Evolutionary conservation across 148 eudicot genomes (phyloP).

Genomic region (Linanthus parryae): DNA sequence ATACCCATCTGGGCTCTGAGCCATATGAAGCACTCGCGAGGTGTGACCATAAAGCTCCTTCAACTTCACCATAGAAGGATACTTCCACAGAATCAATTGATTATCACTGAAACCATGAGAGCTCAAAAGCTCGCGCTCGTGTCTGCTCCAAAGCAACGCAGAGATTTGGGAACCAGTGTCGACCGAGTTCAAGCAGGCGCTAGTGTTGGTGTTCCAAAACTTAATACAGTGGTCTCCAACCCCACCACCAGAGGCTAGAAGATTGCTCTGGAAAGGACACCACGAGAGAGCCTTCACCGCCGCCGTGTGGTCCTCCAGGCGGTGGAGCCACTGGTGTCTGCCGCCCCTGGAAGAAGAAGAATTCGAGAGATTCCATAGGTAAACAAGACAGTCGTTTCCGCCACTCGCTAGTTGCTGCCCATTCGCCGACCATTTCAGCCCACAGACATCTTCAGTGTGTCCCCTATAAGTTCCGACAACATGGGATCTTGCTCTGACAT

Average conservation of each 20-base stretch:
- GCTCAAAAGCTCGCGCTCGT: conserved; percentile 31
- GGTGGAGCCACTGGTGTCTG: conserved; percentile 24
- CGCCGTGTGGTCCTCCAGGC: conserved; percentile 29
- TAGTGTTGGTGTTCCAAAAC: conserved; percentile 38
- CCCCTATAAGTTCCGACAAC: conserved; percentile 26
- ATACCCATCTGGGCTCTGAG: conserved; percentile 40
- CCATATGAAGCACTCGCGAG: conserved; percentile 24
- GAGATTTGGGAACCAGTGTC: conserved; percentile 31
- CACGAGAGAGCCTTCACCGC: conserved; percentile 41
- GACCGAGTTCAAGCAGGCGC: conserved; percentile 29
- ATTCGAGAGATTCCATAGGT: conserved; percentile 26
- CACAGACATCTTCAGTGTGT: conserved; percentile 34
- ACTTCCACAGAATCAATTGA: conserved; percentile 31
- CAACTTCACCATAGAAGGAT: conserved; percentile 34
- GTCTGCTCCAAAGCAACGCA: conserved; percentile 22
- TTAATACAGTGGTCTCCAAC: conserved; percentile 32
- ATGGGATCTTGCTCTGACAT: conserved; percentile 28
- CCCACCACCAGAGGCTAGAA: conserved; percentile 44
- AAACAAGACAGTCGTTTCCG: conserved; percentile 31
- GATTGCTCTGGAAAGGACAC: conserved; percentile 39
- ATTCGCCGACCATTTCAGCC: conserved; percentile 37
- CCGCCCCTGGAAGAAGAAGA: conserved; percentile 9
- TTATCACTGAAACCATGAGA: conserved; percentile 27
- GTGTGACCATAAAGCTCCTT: conserved; percentile 29
- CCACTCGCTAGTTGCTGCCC: conserved; percentile 49